Evolutionary conservation across 2,329 filamentous ascomycete species (phyloP).

Genomic region (Teratosphaeria pseudoeucalypti): DNA sequence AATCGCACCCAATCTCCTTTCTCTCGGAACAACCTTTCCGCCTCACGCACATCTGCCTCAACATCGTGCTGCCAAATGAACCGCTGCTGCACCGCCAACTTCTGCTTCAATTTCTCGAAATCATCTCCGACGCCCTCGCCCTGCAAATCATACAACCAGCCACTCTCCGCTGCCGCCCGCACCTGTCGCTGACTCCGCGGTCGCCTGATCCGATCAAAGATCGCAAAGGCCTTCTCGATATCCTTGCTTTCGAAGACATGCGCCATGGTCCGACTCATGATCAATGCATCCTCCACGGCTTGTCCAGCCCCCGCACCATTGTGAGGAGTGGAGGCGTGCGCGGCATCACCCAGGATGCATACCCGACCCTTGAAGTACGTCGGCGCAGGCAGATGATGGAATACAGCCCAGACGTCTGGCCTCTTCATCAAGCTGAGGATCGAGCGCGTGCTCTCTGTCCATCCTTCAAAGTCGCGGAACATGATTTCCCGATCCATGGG

Average conservation of each 20-base stretch:
- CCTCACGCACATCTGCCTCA: conserved; percentile 21
- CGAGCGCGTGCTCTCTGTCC: conserved; percentile 28
- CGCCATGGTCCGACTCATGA: conserved; percentile 31
- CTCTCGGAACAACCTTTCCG: conserved; percentile 9
- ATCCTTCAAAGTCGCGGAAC: conserved; percentile 31
- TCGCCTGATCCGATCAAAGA: conserved; percentile 30
- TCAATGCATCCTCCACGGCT: conserved; percentile 45
- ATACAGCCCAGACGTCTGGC: conserved; percentile 39
- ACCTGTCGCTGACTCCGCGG: conserved; percentile 32
- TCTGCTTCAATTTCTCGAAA: conserved; percentile 22
- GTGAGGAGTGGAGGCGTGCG: conserved; percentile 46
- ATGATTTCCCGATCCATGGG: conserved; percentile 32
- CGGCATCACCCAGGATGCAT: conserved; percentile 46
- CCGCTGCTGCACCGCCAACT: conserved; percentile 23
- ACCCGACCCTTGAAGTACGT: conserved; percentile 27
- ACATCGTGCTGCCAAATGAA: conserved; percentile 34
- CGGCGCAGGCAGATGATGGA: conserved; percentile 35
- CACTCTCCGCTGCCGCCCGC: conserved; percentile 29
- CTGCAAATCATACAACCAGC: conserved; percentile 32
- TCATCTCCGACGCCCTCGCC: conserved; percentile 25
- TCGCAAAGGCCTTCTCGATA: conserved; percentile 27
- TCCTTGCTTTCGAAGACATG: conserved; percentile 9
- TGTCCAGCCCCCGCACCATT: conserved; percentile 47
- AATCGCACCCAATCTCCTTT: not conserved
- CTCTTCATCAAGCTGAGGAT: conserved; percentile 39